These are phyloP conservation scores for Xerocomellus intermedius DNA, from an alignment of 768 basidiomycete species.

Conservation along the genomic window DNA sequence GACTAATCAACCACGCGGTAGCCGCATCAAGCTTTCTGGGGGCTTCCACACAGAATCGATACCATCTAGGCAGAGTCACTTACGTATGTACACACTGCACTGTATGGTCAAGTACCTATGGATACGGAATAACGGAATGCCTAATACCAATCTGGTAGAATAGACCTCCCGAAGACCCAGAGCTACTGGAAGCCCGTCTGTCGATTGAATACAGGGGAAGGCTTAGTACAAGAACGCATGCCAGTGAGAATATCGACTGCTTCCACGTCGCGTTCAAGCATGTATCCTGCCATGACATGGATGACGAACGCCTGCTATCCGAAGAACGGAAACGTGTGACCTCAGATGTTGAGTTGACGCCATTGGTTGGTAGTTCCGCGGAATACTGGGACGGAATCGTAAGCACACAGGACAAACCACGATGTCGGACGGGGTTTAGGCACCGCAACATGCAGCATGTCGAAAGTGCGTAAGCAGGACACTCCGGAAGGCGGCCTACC, in stretches of 20 bases:
- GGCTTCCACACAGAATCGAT: slow-evolving; percentile 10
- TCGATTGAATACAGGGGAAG: slow-evolving; percentile 3
- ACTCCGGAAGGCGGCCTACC: slow-evolving; percentile 5
- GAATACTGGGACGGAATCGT: slow-evolving; percentile 5
- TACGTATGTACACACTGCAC: background rate
- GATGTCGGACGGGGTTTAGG: slow-evolving; percentile 12
- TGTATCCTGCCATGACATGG: background rate
- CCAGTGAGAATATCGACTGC: slow-evolving; percentile 1
- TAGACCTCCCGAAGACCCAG: background rate
- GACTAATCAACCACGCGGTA: slow-evolving; percentile 14
- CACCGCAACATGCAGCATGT: slow-evolving; percentile 10
- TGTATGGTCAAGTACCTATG: background rate
- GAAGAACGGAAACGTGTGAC: slow-evolving; percentile 6
- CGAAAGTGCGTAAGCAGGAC: slow-evolving; percentile 13
- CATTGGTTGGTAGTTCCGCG: slow-evolving; percentile 13
- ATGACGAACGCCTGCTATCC: background rate
- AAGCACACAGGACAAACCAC: background rate
- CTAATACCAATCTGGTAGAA: slow-evolving; percentile 6
- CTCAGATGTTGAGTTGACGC: slow-evolving; percentile 4
- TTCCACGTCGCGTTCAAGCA: background rate
- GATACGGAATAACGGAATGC: slow-evolving; percentile 4
- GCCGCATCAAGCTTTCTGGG: slow-evolving; percentile 14
- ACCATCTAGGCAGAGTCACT: slow-evolving; percentile 1
- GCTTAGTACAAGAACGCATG: slow-evolving; percentile 6
- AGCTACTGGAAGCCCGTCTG: background rate